Base-by-base conservation (phyloP, 148 eudicot genomes). In the Agrostemma githago region DNA sequence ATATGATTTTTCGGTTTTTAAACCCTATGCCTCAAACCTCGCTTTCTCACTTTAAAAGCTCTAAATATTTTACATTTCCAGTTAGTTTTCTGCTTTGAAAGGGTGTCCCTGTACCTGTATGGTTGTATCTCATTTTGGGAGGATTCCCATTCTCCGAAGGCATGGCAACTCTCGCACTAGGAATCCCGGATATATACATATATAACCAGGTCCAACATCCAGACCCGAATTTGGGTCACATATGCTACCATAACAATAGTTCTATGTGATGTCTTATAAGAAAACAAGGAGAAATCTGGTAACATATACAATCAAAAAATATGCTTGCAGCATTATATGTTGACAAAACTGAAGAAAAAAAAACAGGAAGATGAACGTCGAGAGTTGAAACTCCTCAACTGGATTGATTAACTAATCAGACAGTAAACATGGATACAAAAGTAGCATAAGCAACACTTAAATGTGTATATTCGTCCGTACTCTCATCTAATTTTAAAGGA, bases 401-500 rank as follows among this genome's bases (percentile, higher is more conserved):
- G 17, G 51, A 58, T 12, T 65, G 8, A 38, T 4, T 26, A 51
- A 20, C 65, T 57, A 17, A 39, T 58, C 8, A 20, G 56, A 77
- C 70, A 16, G 57, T 68, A 61, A 53, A 74, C 58, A 63, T 26
- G 37, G 48, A 39, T 37, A 39, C 70, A 66, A 5, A 12, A 37
- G 17, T 21, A 14, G 8, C 73, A 34, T 17, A n/a, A 77, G 15
- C 61, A 70, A 21, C 43, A 53, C 42, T 62, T 38, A 34, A 8
- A 48, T 46, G 54, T 41, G 43, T 42, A 51, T 9, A 56, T 0
- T 56, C 11, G 16, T 42, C 5, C 20, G 39, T 1, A 4, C 39
- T 74, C 17, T 72, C 4, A 4, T n/a, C 3, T 6, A 44, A 39
- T 21, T 21, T 80, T 74, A 94, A 60, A 94, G 77, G 74, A 94